Conservation (phyloP, 2,329 filamentous ascomycete genomes). For the Colletotrichum kahawae region DNA sequence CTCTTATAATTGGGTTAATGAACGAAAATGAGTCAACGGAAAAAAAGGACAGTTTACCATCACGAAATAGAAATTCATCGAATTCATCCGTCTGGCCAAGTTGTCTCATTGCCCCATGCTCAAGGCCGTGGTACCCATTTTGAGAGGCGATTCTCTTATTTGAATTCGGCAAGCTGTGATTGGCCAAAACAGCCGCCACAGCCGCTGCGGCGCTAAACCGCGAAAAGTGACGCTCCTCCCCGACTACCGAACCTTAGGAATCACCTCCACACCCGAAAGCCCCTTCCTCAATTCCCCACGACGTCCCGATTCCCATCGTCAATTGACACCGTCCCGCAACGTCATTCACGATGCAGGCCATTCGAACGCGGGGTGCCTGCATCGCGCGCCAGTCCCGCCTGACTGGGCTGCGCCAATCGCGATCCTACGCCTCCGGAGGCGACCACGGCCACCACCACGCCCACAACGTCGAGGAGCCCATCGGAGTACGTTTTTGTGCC, state of each 20-base stretch:
- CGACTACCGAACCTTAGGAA: neutral
- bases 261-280: conserved; percentile 17
- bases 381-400: conserved; percentile 41
- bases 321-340: conserved; percentile 14
- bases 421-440: conserved; percentile 58
- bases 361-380: conserved; percentile 39
- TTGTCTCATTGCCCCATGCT: conserved; percentile 13
- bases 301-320: conserved; percentile 4
- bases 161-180: conserved; percentile 22
- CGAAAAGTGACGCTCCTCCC: conserved; percentile 18
- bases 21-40: conserved; percentile 10
- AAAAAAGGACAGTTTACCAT: conserved; percentile 23
- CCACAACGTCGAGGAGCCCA: conserved; percentile 55
- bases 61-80: conserved; percentile 17
- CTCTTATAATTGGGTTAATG: neutral
- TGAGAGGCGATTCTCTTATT: conserved; percentile 19
- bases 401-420: conserved; percentile 37
- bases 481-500: conserved; percentile 54
- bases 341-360: conserved; percentile 38
- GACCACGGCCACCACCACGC: conserved; percentile 51
- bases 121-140: neutral
- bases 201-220: neutral
- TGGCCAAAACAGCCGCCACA: neutral
- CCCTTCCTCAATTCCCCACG: conserved; percentile 1
- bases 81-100: conserved; percentile 17